Base-by-base conservation (phyloP, 495 filamentous ascomycete genomes). In the Baudoinia panamericana region DNA sequence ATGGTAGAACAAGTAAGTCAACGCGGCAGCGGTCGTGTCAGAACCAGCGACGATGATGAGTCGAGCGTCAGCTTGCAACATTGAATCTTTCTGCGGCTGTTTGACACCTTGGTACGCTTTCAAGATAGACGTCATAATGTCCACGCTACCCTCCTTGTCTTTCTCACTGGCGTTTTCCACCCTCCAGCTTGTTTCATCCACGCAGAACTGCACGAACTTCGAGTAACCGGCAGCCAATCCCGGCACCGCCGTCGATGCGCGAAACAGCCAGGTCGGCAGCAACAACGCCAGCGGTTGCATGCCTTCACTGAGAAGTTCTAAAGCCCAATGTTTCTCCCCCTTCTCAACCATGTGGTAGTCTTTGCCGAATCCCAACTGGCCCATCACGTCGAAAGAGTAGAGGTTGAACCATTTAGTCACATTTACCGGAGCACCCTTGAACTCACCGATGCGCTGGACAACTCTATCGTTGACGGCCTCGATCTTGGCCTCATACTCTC, bases 381-480 rank as follows among this genome's bases (percentile, higher is more conserved):
- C 61, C 45, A 63, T 61, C 21, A 59, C 47, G 39, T 66, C 63
- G 32, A 66, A 58, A 8, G 46, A 46, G 18, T 45, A 57, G 27
- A 54, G 56, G 41, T 62, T 61, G 26, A 57, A 59, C 60, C 59
- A 65, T 8, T 52, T 30, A 0, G 37, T 48, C 16, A 61, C 46
- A 36, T 67, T 48, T 2, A 63, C 45, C 3, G 54, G 39, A 15
- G 32, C 46, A 8, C 53, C 58, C 12, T 41, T 16, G 18, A 16
- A 39, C 12, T 30, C 34, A 3, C 48, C 39, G 6, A 66, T 41
- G 1, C 39, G 43, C 5, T 43, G 30, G 0, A 63, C 36, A 0
- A 67, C 52, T 27, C 59, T 43, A 10, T 54, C 25, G 2, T 50
- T 47, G 36, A 60, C 56, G 0, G 25, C 24, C 3, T 35, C 28